Base-by-base conservation (phyloP, 2,329 filamentous ascomycete genomes). In the Clonostachys chloroleuca region DNA sequence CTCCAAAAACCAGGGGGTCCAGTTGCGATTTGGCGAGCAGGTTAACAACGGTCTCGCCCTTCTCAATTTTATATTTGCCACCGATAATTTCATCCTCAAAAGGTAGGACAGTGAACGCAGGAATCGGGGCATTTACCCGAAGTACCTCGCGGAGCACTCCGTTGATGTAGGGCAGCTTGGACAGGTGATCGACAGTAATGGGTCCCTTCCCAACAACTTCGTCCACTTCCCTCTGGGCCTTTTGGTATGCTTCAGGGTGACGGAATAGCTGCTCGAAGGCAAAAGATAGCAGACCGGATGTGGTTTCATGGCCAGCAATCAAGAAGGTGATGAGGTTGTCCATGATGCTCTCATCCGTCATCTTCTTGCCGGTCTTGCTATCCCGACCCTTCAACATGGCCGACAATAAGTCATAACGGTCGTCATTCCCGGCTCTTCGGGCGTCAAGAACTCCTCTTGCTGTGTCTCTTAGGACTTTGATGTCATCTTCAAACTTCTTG, bases 321-420 rank as follows among this genome's bases (percentile, higher is more conserved):
- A 87, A 63, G 54, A 87, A 87, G 0, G 83, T 87, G 47, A 85
- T 80, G 67, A 88, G 77, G 53, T 89, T 87, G 58, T 84, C 74
- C 33, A 79, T 72, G 52, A 87, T 84, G 34, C 71, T 76, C 5
- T 74, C 65, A 52, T 86, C 79, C 0, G 68, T 74, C 60, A 89
- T 70, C 8, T 72, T 72, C 53, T 81, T 68, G 12, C 84, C 83
- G 4, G 84, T 87, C 65, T 81, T 77, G 4, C 79, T 72, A 57
- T 89, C 85, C 10, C 71, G 73, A 1, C 81, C 81, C 10, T 79
- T 69, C 34, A 89, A 64, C 80, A 89, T 84, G 12, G 82, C 78
- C 51, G 78, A 79, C n/a, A 89, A 62, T 13, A 89, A 66, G 59
- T 89, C 86, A 4, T 68, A 62, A 83, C 45, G 80, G 80, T 52